Conservation (phyloP, 139 green algal genomes). For the Zygnema circumcarinatum region DNA sequence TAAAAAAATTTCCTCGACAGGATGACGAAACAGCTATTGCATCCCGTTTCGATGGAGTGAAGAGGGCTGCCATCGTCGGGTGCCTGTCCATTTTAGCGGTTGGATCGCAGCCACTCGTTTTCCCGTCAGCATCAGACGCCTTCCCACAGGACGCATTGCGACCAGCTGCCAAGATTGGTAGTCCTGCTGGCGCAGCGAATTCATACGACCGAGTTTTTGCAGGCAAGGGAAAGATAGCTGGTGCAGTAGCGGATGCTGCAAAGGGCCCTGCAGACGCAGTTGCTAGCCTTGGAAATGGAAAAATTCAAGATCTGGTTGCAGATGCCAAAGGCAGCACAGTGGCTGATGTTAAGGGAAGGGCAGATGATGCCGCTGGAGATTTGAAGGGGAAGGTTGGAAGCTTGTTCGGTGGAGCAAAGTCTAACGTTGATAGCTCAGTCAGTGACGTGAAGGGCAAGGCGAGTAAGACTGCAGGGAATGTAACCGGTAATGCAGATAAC, state of each 20-base stretch:
- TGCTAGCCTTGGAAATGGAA: neutral
- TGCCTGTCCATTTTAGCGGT: neutral
- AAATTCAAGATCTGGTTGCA: neutral
- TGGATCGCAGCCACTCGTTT: neutral
- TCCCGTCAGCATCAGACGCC: neutral
- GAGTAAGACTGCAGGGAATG: neutral
- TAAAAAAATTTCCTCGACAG: too few species aligned
- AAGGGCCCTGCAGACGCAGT: neutral
- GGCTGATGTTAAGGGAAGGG: neutral
- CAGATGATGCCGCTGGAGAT: neutral
- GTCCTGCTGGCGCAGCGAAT: too few species aligned
- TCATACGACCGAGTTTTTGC: neutral
- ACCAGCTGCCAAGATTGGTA: too few species aligned
- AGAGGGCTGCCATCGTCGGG: neutral
- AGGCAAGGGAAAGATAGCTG: neutral
- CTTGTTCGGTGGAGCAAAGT: neutral
- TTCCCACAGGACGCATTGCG: neutral
- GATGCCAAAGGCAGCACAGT: neutral
- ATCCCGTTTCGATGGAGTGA: neutral
- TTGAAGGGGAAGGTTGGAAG: neutral
- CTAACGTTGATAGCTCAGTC: neutral
- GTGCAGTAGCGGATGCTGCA: neutral
- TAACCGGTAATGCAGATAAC: neutral
- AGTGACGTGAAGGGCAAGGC: neutral
- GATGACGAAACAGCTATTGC: too few species aligned